These are phyloP conservation scores for Clarireedia monteithiana DNA, from an alignment of 2,329 filamentous ascomycete genomes.

Conservation along the genomic window DNA sequence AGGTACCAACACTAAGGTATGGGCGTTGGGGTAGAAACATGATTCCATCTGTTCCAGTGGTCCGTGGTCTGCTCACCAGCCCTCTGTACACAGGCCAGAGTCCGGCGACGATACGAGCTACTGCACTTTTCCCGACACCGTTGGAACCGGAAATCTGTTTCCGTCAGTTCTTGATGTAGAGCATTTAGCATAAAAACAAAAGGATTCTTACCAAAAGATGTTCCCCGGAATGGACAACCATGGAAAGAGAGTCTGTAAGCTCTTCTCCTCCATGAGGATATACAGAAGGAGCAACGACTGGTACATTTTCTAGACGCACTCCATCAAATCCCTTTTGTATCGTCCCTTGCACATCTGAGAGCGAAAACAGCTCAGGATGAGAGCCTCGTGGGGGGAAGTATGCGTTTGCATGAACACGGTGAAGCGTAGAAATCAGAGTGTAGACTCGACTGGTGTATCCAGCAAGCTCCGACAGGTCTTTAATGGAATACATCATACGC, in stretches of 20 bases:
- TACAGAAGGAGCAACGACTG: constrained; percentile 79
- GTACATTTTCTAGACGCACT: constrained; percentile 86
- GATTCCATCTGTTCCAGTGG: constrained; percentile 77
- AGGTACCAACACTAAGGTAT: constrained; percentile 83
- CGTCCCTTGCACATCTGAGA: constrained; percentile 88
- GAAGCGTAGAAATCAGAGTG: constrained; percentile 87
- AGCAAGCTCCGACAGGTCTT: constrained; percentile 90
- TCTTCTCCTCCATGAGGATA: constrained; percentile 90
- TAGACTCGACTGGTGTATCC: constrained; percentile 96
- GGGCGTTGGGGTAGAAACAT: constrained; percentile 97
- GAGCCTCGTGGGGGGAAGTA: constrained; percentile 64
- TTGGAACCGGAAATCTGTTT: constrained; percentile 79
- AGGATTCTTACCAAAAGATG: constrained; percentile 60
- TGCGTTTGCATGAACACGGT: constrained; percentile 84
- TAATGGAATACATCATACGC: constrained; percentile 99
- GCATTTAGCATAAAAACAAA: background rate
- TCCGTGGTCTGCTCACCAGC: constrained; percentile 78
- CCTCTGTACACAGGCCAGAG: constrained; percentile 96
- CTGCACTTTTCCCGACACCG: constrained; percentile 86
- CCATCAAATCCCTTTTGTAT: constrained; percentile 93
- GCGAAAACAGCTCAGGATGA: constrained; percentile 74
- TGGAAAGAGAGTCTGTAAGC: constrained; percentile 77
- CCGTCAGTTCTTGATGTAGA: constrained; percentile 9
- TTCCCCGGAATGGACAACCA: constrained; percentile 84
- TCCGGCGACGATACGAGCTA: constrained; percentile 79